A percentile compares a stretch with the other conserved stretches of the same genome.
Conservation (phyloP, 2,329 filamentous ascomycete genomes). For the Cytospora chrysosperma region DNA sequence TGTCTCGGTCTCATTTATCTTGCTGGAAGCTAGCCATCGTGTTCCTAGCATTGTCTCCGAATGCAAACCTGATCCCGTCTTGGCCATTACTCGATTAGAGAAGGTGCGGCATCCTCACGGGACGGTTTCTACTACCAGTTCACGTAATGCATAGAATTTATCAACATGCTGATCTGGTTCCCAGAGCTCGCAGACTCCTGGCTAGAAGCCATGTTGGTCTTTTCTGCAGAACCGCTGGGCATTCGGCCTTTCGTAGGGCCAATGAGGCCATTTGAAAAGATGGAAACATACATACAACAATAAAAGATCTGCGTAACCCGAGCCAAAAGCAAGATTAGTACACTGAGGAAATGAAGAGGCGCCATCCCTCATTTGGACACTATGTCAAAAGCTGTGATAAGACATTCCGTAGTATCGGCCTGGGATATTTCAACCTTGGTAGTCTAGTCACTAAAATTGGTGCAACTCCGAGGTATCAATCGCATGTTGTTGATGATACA, state of each 20-base stretch:
- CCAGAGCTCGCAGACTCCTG: neutral
- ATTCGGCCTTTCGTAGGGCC: neutral
- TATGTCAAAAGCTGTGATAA: too few species aligned
- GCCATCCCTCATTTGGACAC: neutral
- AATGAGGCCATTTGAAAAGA: neutral
- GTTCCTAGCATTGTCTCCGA: too few species aligned
- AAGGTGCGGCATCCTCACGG: neutral
- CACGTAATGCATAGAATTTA: neutral
- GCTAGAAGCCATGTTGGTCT: neutral
- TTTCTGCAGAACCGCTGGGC: neutral
- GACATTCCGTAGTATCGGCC: too few species aligned
- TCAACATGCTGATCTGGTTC: neutral
- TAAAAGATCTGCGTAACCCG: neutral
- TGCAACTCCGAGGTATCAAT: too few species aligned
- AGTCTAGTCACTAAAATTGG: neutral
- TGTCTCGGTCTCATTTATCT: too few species aligned
- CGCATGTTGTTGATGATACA: too few species aligned
- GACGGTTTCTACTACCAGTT: neutral
- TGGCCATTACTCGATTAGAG: neutral
- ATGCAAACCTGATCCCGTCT: neutral
- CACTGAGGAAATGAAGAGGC: neutral
- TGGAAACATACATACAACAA: neutral
- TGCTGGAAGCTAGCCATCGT: too few species aligned
- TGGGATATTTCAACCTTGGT: neutral
- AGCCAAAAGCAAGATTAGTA: neutral